These are phyloP conservation scores for Syzygium aromaticum DNA, from an alignment of 345 rosid genomes.

Conservation along the genomic window DNA sequence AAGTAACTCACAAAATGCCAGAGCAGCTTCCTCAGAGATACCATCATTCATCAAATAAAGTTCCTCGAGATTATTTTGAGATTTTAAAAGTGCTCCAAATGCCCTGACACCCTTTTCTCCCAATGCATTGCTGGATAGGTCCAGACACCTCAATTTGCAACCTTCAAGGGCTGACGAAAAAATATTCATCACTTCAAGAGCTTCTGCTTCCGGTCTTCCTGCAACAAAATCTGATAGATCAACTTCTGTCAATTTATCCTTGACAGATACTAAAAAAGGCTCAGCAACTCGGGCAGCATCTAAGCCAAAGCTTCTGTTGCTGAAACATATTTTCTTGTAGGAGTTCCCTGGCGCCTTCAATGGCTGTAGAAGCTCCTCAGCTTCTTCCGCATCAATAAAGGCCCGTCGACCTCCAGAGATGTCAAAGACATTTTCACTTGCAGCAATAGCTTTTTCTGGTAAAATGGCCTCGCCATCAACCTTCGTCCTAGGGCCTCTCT, in stretches of 20 bases:
- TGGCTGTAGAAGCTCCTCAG: constrained; percentile 54
- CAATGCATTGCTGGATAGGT: constrained; percentile 93
- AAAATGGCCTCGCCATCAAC: constrained; percentile 18
- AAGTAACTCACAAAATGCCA: constrained; percentile 67
- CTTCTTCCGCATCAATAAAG: constrained; percentile 73
- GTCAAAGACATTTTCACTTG: constrained; percentile 41
- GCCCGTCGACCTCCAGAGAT: constrained; percentile 67
- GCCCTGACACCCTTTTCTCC: constrained; percentile 92
- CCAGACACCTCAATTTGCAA: constrained; percentile 43
- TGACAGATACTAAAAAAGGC: constrained; percentile 47
- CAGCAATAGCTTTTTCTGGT: constrained; percentile 10
- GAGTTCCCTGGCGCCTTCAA: constrained; percentile 46
- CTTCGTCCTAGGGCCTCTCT: constrained; percentile 50
- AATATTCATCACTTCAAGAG: constrained; percentile 71
- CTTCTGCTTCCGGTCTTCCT: constrained; percentile 77
- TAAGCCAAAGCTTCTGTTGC: constrained; percentile 78
- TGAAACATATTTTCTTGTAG: constrained; percentile 56
- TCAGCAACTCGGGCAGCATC: constrained; percentile 76
- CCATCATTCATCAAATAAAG: constrained; percentile 83
- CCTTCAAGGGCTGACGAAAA: constrained; percentile 79
- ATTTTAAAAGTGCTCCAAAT: constrained; percentile 55
- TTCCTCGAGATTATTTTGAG: constrained; percentile 71
- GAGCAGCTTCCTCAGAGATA: constrained; percentile 88
- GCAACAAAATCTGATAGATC: constrained; percentile 89
- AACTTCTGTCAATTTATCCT: constrained; percentile 66